phyloP scores from a whole-genome alignment of 2,329 filamentous ascomycete genomes.

The Apiospora saccharicola region DNA sequence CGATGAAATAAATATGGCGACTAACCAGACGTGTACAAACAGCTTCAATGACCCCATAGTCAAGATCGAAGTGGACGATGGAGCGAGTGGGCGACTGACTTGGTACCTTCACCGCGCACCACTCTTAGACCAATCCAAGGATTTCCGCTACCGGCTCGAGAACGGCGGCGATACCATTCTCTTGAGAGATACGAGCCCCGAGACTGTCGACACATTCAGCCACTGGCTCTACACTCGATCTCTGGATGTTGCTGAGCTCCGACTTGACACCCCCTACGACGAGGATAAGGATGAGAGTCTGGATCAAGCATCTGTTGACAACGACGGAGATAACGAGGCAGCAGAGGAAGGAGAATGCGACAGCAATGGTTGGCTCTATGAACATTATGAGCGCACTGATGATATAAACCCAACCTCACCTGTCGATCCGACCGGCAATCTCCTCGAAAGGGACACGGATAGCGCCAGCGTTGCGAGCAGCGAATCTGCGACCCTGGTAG shows the following conservation, averaged over 20 bases:
- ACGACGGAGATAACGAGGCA: too few relatives aligned
- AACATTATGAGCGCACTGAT: not conserved
- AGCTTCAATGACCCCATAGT: not conserved
- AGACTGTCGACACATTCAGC: not conserved
- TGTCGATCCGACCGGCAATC: not conserved
- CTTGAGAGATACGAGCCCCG: not conserved
- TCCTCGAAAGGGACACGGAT: rapidly evolving
- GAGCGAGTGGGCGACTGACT: not conserved
- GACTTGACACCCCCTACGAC: not conserved
- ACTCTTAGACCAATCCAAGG: not conserved
- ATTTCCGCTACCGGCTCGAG: not conserved
- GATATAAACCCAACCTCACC: not conserved
- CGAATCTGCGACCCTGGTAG: not conserved
- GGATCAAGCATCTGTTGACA: not conserved
- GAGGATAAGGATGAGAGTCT: not conserved
- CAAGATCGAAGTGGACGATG: not conserved
- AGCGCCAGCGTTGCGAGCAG: not conserved
- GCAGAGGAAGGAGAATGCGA: not conserved
- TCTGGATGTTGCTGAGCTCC: not conserved
- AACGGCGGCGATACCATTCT: not conserved
- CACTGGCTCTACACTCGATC: not conserved
- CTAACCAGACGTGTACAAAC: not conserved
- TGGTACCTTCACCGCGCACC: not conserved
- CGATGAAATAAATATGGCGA: not conserved
- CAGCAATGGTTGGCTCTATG: not conserved